Percentiles rank a stretch among this genome's conserved stretches.
phyloP scores from a whole-genome alignment of 2,329 filamentous ascomycete species.

The Annulohypoxylon truncatum region DNA sequence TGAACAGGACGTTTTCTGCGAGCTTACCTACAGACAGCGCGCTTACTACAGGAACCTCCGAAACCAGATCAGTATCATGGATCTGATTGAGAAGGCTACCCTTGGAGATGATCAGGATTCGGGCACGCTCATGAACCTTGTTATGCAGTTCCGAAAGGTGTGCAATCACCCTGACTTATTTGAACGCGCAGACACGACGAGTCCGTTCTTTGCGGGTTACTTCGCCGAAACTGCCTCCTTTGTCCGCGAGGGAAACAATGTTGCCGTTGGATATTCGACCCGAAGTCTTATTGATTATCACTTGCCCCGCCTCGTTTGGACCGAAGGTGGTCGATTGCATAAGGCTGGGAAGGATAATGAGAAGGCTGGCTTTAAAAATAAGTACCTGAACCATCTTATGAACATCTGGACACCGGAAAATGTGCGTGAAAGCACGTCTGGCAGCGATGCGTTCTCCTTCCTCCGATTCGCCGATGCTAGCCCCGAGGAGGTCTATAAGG shows the following conservation, averaged over 20 bases:
- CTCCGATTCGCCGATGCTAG: slow-evolving; percentile 87
- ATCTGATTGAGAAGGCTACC: slow-evolving; percentile 96
- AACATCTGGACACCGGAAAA: slow-evolving; percentile 91
- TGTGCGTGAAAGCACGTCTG: slow-evolving; percentile 71
- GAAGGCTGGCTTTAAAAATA: slow-evolving; percentile 81
- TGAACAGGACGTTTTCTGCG: slow-evolving; percentile 94
- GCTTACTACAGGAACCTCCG: slow-evolving; percentile 92
- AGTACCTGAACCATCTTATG: slow-evolving; percentile 83
- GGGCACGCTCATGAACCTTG: slow-evolving; percentile 96
- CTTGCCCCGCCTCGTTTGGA: slow-evolving; percentile 84
- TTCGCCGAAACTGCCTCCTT: slow-evolving; percentile 98
- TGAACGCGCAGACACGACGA: slow-evolving; percentile 90
- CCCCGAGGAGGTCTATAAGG: slow-evolving; percentile 75
- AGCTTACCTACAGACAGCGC: slow-evolving; percentile 94
- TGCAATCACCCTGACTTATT: slow-evolving; percentile 99
- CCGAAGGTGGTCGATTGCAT: slow-evolving; percentile 80
- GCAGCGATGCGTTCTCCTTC: slow-evolving; percentile 83
- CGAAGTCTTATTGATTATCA: slow-evolving; percentile 87
- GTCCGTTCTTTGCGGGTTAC: slow-evolving; percentile 83
- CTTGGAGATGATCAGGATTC: slow-evolving; percentile 94
- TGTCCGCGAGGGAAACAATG: slow-evolving; percentile 83
- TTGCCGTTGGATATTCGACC: slow-evolving; percentile 87
- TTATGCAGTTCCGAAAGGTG: slow-evolving; percentile 99
- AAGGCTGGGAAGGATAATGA: slow-evolving; percentile 78
- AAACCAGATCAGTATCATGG: slow-evolving; percentile 98